Evolutionary conservation across 768 basidiomycete species (phyloP).

Genomic region (Myochromella boudieri): DNA sequence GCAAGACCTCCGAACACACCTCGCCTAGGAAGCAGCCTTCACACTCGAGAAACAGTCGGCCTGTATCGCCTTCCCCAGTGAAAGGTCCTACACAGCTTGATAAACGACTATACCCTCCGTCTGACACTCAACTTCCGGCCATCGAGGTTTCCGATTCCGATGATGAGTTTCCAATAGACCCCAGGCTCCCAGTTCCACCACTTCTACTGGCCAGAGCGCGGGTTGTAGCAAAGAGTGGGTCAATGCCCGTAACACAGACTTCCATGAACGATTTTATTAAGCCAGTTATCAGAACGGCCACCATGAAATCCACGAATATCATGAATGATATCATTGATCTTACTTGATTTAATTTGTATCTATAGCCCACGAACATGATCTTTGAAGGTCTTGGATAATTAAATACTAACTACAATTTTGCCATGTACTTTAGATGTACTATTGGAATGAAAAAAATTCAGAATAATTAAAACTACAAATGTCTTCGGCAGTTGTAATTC

Average conservation of each 20-base stretch:
- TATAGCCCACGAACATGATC: too few relatives aligned
- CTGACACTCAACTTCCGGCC: slow-evolving; percentile 15
- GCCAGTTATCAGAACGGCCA: neutral
- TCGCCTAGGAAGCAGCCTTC: slow-evolving; percentile 13
- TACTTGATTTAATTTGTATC: too few relatives aligned
- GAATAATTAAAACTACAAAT: too few relatives aligned
- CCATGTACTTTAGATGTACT: too few relatives aligned
- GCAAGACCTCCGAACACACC: slow-evolving; percentile 15
- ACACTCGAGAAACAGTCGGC: neutral
- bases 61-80: slow-evolving; percentile 10
- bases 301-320: neutral
- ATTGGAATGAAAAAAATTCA: too few relatives aligned
- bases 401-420: too few relatives aligned
- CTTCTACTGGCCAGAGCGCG: slow-evolving; percentile 16
- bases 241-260: slow-evolving; percentile 5
- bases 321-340: slow-evolving; percentile 17
- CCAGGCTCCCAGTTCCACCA: slow-evolving; percentile 5
- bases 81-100: neutral
- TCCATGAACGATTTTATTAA: slow-evolving; percentile 4
- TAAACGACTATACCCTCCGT: neutral
- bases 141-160: slow-evolving; percentile 43
- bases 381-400: too few relatives aligned
- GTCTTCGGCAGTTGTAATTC: too few relatives aligned
- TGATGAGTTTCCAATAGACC: slow-evolving; percentile 5
- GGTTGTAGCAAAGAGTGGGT: neutral